phyloP scores from a whole-genome alignment of 305 asterid species.

The Withania somnifera region DNA sequence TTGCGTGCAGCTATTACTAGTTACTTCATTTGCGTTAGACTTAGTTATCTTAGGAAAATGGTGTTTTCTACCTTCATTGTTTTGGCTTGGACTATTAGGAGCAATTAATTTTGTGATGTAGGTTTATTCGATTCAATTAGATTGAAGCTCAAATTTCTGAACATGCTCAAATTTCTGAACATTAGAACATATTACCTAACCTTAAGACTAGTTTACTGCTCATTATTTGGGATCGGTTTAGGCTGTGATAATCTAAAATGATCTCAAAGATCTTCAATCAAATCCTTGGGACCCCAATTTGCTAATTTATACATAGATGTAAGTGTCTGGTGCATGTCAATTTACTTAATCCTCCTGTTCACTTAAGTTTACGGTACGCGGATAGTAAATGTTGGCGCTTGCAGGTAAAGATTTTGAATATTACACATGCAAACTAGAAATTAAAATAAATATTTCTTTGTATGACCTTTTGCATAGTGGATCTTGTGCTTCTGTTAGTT shows the following conservation, averaged over 20 bases:
- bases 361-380: neutral
- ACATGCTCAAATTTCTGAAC: neutral
- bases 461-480: neutral
- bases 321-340: neutral
- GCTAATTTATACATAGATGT: neutral
- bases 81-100: neutral
- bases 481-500: neutral
- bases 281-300: neutral
- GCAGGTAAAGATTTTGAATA: neutral
- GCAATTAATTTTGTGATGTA: neutral
- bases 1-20: neutral
- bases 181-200: neutral
- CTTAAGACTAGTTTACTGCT: neutral
- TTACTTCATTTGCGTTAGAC: neutral
- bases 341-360: neutral
- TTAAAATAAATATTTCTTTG: neutral
- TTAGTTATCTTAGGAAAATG: neutral
- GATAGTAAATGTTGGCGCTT: neutral
- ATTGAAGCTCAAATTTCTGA: neutral
- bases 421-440: neutral
- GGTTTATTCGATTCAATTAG: neutral
- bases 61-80: neutral
- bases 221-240: neutral
- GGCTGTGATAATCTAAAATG: neutral
- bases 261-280: neutral